Percentiles rank a stretch among this genome's conserved stretches.
Conservation (phyloP, 2,329 filamentous ascomycete genomes). For the Talaromyces piceae region DNA sequence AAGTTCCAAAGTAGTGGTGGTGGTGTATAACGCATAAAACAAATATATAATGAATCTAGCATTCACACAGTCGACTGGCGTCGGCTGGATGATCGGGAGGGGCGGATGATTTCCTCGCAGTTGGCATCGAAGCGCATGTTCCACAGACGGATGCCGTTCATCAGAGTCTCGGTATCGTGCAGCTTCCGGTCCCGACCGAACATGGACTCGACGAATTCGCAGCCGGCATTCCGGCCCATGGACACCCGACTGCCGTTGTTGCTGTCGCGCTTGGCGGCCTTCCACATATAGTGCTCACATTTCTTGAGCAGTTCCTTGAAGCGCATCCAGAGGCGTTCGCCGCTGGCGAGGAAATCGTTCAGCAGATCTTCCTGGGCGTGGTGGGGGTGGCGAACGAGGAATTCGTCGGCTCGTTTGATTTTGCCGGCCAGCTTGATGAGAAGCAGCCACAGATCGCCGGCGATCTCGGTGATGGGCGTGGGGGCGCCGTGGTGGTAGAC, state of each 20-base stretch:
- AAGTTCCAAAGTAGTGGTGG: too few relatives aligned
- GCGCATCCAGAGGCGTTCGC: conserved; percentile 77
- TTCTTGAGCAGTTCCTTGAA: conserved; percentile 80
- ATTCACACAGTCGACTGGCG: conserved; percentile 20
- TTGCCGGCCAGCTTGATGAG: conserved; percentile 92
- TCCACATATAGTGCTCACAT: conserved; percentile 93
- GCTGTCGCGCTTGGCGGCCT: conserved; percentile 66
- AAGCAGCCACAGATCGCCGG: conserved; percentile 89
- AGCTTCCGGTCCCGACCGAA: conserved; percentile 88
- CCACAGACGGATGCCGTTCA: conserved; percentile 82
- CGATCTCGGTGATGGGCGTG: conserved; percentile 80
- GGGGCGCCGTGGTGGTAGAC: conserved; percentile 78
- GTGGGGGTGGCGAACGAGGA: conserved; percentile 62
- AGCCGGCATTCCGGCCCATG: conserved; percentile 85
- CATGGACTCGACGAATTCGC: conserved; percentile 92
- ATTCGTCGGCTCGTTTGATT: conserved; percentile 82
- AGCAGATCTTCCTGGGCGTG: conserved; percentile 69
- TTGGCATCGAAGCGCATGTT: conserved; percentile 92
- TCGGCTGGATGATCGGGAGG: conserved; percentile 8
- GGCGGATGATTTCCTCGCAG: conserved; percentile 77
- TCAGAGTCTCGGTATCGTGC: conserved; percentile 83
- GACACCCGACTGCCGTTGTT: conserved; percentile 57
- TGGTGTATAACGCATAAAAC: too few relatives aligned
- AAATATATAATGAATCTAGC: too few relatives aligned
- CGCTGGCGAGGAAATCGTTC: conserved; percentile 82